Base-by-base conservation (phyloP, 164 flowering plant species). In the Chloranthus sessilifolius region DNA sequence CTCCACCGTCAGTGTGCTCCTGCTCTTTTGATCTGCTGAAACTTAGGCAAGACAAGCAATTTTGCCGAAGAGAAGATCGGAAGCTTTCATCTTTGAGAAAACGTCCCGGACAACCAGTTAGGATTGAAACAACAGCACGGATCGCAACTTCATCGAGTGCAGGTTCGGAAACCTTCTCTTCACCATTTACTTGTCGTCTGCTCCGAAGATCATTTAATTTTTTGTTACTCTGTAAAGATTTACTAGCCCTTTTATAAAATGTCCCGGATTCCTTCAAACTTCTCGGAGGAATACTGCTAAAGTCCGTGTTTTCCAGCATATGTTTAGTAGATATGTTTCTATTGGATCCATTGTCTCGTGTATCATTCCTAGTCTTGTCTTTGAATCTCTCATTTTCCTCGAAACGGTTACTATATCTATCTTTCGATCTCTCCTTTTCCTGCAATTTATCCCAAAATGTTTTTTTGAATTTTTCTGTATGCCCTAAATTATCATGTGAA, bases 71-170 rank as follows among this genome's bases (percentile, higher is more conserved):
- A 5, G 67, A 55, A 15, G 47, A 41, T 39, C 82, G 67, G 27
- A 79, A 80, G 20, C 74, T 71, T 31, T 73, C 52, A 48, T 75
- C 83, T 52, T 56, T 69, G 44, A 73, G 58, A 56, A 74, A 85
- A 5, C 61, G 70, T 38, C 60, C 66, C 3, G 71, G 41, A 37
- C 72, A 64, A 28, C 82, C 78, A 56, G 39, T 69, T 36, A 85
- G 52, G 54, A 85, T 82, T 5, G 88, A 85, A 43, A 83, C 50
- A n/a, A 74, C 42, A 7, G 95, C 95, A 65, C 63, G 62, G 21
- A 77, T 55, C 14, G 95, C 90, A 63, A 51, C 79, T 65, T 85
- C 81, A 76, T 79, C 88, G 26, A 85, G 69, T 44, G 83, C 79
- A 47, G 75, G 76, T 38, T 54, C 60, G 24, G 69, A 44, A 26